Percentiles rank a stretch among this genome's conserved stretches.
phyloP scores from a whole-genome alignment of 805 yeast genomes.

The Metschnikowia cubensis region DNA sequence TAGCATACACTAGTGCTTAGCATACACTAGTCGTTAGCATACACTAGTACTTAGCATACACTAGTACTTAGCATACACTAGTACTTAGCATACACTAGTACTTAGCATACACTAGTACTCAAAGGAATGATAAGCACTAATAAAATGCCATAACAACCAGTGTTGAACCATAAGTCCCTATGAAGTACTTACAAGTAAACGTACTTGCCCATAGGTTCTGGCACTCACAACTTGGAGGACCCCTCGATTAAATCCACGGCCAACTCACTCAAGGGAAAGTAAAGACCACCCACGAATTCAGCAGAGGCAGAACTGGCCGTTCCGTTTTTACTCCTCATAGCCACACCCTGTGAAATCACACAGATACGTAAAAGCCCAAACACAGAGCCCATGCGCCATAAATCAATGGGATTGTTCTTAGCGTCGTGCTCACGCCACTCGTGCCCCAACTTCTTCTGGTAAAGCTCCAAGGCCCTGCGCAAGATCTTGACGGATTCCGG shows the following conservation, averaged over 20 bases:
- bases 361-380: slow-evolving; percentile 53
- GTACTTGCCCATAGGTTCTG: too few relatives aligned
- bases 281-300: slow-evolving; percentile 32
- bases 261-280: slow-evolving; percentile 28
- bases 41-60: too few relatives aligned
- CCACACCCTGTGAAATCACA: slow-evolving; percentile 61
- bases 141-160: too few relatives aligned
- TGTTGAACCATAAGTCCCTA: too few relatives aligned
- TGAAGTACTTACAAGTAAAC: too few relatives aligned
- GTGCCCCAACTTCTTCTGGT: slow-evolving; percentile 21
- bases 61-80: too few relatives aligned
- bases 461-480: slow-evolving; percentile 24
- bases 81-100: too few relatives aligned
- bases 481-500: slow-evolving; percentile 21
- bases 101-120: too few relatives aligned
- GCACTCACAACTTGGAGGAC: slow-evolving; percentile 5
- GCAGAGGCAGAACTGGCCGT: slow-evolving; percentile 54
- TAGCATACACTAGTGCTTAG: too few relatives aligned
- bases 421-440: slow-evolving; percentile 32
- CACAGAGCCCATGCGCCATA: slow-evolving; percentile 52
- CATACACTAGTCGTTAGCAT: too few relatives aligned
- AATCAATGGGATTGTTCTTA: slow-evolving; percentile 40
- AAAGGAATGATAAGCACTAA: too few relatives aligned
- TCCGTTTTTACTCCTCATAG: slow-evolving; percentile 49
- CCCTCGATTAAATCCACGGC: slow-evolving; percentile 20